These are phyloP conservation scores for Camellia oleifera DNA, from an alignment of 179 eudicot species.

Conservation along the genomic window DNA sequence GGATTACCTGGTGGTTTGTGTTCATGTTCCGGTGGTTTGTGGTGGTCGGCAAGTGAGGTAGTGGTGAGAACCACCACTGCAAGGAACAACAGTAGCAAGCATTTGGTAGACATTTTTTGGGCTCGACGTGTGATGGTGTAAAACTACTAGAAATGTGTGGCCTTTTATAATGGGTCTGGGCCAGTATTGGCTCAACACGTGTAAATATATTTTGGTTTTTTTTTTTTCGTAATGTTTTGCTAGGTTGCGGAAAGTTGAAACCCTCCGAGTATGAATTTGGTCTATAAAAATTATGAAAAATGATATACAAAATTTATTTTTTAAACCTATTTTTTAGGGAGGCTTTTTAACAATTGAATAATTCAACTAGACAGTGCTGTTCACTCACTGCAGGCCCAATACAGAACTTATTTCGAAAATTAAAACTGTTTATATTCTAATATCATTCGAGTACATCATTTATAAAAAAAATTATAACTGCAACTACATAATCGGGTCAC, in stretches of 20 bases:
- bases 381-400: no score
- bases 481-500: no score
- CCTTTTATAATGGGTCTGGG: not conserved
- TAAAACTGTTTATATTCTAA: accelerated
- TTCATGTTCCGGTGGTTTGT: not conserved
- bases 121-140: not conserved
- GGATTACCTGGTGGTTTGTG: not conserved
- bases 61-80: conserved; percentile 15
- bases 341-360: no score
- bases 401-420: no score
- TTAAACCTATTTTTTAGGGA: no score
- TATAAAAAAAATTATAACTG: no score
- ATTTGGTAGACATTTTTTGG: conserved; percentile 23
- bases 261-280: not conserved
- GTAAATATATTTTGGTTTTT: not conserved
- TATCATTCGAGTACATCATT: no score
- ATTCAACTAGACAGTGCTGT: no score
- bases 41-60: conserved; percentile 9
- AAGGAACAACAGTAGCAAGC: conserved; percentile 14
- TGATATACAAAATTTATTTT: no score
- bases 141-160: not conserved
- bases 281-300: no score
- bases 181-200: not conserved
- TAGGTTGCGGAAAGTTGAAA: not conserved
- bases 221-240: not conserved